Percentiles rank a stretch among this genome's conserved stretches.
These are phyloP conservation scores for Debaryomyces coudertii DNA, from an alignment of 1,139 yeast species.

Conservation along the genomic window DNA sequence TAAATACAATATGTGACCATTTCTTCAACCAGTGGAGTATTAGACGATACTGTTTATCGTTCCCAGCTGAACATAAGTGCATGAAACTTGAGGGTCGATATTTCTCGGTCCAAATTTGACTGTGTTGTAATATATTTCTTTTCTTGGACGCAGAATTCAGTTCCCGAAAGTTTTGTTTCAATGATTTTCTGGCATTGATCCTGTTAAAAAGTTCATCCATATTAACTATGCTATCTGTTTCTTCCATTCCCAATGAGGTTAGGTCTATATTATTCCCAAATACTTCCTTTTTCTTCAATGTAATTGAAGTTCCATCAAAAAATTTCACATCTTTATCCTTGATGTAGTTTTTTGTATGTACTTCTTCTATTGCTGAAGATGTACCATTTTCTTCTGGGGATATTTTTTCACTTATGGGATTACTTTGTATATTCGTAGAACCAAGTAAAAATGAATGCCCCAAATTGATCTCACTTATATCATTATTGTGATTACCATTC, in stretches of 20 bases:
- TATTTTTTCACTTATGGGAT: background rate
- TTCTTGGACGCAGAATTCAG: constrained; percentile 7
- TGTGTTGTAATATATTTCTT: constrained; percentile 7
- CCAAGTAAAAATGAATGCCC: background rate
- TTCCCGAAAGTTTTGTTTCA: constrained; percentile 23
- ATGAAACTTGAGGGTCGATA: constrained; percentile 77
- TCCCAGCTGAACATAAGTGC: constrained; percentile 69
- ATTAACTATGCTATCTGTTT: constrained; percentile 20
- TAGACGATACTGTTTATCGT: constrained; percentile 73
- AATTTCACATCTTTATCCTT: constrained; percentile 25
- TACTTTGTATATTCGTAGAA: background rate
- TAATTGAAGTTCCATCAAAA: constrained; percentile 28
- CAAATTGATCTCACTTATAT: background rate
- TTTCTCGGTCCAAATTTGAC: constrained; percentile 72
- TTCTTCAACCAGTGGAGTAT: constrained; percentile 78
- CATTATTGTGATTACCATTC: background rate
- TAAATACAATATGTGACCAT: constrained; percentile 76
- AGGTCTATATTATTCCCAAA: constrained; percentile 6
- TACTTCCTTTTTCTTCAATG: constrained; percentile 21
- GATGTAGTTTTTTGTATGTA: background rate
- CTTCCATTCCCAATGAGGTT: constrained; percentile 8
- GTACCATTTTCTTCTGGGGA: background rate
- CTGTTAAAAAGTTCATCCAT: constrained; percentile 36
- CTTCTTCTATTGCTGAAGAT: background rate
- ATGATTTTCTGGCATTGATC: constrained; percentile 29